Conservation (phyloP, 345 rosid genomes). For the Arabidopsis suecica region DNA sequence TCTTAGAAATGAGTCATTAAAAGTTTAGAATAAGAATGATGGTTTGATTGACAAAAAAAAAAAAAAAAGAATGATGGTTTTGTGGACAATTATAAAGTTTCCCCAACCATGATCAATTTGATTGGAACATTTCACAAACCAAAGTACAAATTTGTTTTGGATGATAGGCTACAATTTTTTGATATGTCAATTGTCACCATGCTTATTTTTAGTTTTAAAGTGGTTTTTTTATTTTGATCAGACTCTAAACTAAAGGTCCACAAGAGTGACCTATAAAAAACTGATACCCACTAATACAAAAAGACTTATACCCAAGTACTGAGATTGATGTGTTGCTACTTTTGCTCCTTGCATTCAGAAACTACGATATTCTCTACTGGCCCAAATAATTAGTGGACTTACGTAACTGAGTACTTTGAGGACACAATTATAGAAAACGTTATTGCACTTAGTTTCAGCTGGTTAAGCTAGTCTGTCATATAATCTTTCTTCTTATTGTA, state of each 20-base stretch:
- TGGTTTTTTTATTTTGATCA: background rate
- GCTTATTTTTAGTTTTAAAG: too few relatives aligned
- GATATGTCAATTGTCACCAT: background rate
- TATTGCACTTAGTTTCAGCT: background rate
- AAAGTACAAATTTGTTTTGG: background rate
- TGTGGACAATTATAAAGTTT: background rate
- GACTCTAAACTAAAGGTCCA: background rate
- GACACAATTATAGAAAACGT: background rate
- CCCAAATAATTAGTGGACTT: conserved; percentile 9
- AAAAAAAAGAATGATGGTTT: conserved; percentile 2
- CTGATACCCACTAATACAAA: conserved; percentile 19
- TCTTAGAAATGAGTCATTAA: too few relatives aligned
- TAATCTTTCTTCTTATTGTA: background rate
- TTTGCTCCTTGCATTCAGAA: conserved; percentile 8
- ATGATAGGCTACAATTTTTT: background rate
- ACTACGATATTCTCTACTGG: background rate
- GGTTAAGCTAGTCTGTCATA: background rate
- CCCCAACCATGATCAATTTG: background rate
- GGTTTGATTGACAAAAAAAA: too few relatives aligned
- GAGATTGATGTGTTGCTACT: conserved; percentile 23
- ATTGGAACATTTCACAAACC: conserved; percentile 1
- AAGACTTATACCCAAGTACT: conserved; percentile 21
- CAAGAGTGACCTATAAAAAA: conserved; percentile 10
- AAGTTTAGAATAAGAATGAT: background rate
- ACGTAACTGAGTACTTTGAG: background rate